Evolutionary conservation across 176 grass and related monocot species (phyloP).

Genomic region (Aechmea fasciata): DNA sequence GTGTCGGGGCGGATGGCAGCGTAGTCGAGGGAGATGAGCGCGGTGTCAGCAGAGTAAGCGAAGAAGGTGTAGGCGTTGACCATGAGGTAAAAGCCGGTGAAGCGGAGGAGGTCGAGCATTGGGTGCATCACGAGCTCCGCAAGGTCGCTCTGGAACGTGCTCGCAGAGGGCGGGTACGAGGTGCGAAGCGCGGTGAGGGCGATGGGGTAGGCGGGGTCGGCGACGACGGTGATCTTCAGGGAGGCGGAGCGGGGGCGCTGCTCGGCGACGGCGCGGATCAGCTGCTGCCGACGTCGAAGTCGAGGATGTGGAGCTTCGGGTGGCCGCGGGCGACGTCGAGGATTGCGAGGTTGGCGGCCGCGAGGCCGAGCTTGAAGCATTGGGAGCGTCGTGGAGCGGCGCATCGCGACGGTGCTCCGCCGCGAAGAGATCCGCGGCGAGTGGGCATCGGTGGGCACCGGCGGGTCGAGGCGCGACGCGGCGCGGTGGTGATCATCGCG

Average conservation of each 20-base stretch:
- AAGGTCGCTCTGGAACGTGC: conserved; percentile 56
- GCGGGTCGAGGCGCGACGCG: background rate
- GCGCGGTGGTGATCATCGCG: conserved; percentile 1
- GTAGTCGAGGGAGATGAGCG: too few relatives aligned
- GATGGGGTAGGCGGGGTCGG: background rate
- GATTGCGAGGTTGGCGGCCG: conserved; percentile 5
- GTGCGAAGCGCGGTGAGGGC: conserved; percentile 21
- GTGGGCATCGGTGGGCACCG: background rate
- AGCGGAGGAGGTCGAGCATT: conserved; percentile 61
- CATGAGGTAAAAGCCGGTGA: conserved; percentile 60
- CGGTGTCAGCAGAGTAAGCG: too few relatives aligned
- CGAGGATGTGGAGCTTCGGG: background rate
- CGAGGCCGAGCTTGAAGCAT: conserved; percentile 6
- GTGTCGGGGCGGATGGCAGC: too few relatives aligned
- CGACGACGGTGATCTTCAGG: background rate
- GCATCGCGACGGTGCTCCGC: background rate
- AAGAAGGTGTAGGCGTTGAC: too few relatives aligned
- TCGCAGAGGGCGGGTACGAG: conserved; percentile 65
- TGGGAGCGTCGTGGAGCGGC: conserved; percentile 3
- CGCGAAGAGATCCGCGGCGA: background rate
- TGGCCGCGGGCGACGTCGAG: background rate
- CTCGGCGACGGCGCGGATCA: background rate
- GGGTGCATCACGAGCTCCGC: conserved; percentile 57
- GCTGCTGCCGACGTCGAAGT: conserved; percentile 8
- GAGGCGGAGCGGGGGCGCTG: too few relatives aligned